phyloP scores from a whole-genome alignment of 352 stramenopile genomes.

The Phytophthora podocarpi region DNA sequence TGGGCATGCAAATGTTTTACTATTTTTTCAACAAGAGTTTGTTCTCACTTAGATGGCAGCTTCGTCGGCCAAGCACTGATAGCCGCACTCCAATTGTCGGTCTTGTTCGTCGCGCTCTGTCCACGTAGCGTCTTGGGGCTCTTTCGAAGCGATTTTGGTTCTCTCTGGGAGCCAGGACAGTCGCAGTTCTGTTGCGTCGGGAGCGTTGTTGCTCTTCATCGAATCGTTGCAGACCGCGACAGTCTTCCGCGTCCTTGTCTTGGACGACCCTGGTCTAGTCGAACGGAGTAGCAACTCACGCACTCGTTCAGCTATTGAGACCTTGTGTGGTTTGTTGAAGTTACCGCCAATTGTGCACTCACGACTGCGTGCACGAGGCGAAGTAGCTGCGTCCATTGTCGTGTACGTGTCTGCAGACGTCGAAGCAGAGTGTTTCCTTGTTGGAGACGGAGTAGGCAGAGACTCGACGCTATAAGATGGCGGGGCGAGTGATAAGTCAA shows the following conservation, averaged over 20 bases:
- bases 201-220: conserved; percentile 2
- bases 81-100: conserved; percentile 22
- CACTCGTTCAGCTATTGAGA: conserved; percentile 21
- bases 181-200: background rate
- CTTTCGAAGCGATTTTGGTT: background rate
- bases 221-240: conserved; percentile 7
- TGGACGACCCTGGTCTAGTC: background rate
- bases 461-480: background rate
- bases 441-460: background rate
- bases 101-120: conserved; percentile 31
- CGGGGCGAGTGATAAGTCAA: conserved; percentile 43
- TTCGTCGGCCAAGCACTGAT: conserved; percentile 19
- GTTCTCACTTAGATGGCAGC: conserved; percentile 21
- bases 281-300: conserved; percentile 12
- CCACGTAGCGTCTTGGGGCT: conserved; percentile 21
- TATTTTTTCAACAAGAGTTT: background rate
- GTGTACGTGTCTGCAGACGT: conserved; percentile 12
- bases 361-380: background rate
- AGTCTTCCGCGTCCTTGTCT: conserved; percentile 4
- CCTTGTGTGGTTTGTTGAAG: background rate
- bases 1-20: no score
- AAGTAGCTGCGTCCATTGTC: conserved; percentile 14
- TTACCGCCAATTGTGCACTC: conserved; percentile 1
- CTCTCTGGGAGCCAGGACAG: conserved; percentile 10
- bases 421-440: conserved; percentile 6